Evolutionary conservation across 2,329 filamentous ascomycete genomes (phyloP).

Genomic region (Fusarium pseudocircinatum): DNA sequence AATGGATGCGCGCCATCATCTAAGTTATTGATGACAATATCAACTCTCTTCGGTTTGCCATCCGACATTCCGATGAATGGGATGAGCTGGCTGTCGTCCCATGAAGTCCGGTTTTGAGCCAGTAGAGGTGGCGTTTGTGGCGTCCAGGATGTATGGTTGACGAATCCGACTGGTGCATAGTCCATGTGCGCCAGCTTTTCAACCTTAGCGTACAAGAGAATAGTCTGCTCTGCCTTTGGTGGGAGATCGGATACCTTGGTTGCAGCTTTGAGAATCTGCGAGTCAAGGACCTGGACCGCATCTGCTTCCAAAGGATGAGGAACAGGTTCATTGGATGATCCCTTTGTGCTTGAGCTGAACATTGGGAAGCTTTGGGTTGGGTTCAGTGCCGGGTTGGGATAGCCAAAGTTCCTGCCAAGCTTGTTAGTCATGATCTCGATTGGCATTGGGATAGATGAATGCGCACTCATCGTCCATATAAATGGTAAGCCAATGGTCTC

Average conservation of each 20-base stretch:
- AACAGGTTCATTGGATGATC: fast-evolving
- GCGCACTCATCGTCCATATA: constrained; percentile 5
- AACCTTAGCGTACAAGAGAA: not conserved
- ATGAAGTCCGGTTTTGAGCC: not conserved
- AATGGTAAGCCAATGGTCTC: not conserved
- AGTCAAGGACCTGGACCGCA: not conserved
- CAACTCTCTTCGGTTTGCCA: fast-evolving
- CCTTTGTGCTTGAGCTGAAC: fast-evolving
- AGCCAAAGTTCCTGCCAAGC: not conserved
- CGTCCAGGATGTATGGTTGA: constrained; percentile 14
- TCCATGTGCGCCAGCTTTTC: constrained; percentile 11
- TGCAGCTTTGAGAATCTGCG: not conserved
- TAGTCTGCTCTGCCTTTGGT: not conserved
- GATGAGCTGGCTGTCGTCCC: not conserved
- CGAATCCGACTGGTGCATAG: constrained; percentile 6
- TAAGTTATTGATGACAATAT: not conserved
- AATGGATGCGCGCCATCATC: constrained; percentile 9
- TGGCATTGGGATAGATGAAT: fast-evolving
- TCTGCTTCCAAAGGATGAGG: fast-evolving
- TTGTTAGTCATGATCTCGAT: not conserved
- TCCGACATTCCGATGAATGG: fast-evolving
- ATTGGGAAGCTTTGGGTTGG: not conserved
- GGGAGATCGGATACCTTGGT: not conserved
- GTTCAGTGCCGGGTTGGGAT: not conserved
- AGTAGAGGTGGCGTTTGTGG: not conserved